These are phyloP conservation scores for Tagetes patula DNA, from an alignment of 129 eudicot genomes.

Conservation along the genomic window DNA sequence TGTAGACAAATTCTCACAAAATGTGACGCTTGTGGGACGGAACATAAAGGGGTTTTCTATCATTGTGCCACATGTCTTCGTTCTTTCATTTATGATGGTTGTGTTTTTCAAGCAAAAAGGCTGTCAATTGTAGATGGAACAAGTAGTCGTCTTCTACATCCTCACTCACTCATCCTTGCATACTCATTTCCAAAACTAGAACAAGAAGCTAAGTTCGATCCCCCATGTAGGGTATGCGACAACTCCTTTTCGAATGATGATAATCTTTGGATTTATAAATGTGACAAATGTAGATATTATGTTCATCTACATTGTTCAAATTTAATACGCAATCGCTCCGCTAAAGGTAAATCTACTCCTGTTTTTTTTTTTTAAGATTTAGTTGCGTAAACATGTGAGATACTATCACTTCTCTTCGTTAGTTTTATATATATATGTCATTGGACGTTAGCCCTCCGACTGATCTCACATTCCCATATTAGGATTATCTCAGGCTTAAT, in stretches of 20 bases:
- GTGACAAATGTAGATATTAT: conserved; percentile 22
- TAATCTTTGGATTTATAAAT: conserved; percentile 24
- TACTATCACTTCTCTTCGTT: too few relatives aligned
- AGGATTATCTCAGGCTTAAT: too few relatives aligned
- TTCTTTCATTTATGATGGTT: background rate
- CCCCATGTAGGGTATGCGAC: background rate
- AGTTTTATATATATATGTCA: too few relatives aligned
- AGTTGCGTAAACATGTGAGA: too few relatives aligned
- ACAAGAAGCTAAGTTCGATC: background rate
- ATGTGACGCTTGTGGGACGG: conserved; percentile 29
- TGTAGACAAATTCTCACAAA: background rate
- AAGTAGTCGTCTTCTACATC: background rate
- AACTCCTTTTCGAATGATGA: background rate
- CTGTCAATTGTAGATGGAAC: background rate
- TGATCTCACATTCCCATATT: too few relatives aligned
- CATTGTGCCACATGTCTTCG: conserved; percentile 20
- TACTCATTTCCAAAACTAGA: conserved; percentile 8
- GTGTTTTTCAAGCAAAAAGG: background rate
- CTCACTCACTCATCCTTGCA: conserved; percentile 21
- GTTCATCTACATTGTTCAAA: conserved; percentile 22
- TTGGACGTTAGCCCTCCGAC: too few relatives aligned
- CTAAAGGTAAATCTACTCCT: background rate
- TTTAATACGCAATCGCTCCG: background rate
- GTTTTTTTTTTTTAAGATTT: background rate
- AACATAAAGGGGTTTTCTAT: conserved; percentile 14